Conservation (phyloP, 331 rosid genomes). For the Cydonia oblonga region DNA sequence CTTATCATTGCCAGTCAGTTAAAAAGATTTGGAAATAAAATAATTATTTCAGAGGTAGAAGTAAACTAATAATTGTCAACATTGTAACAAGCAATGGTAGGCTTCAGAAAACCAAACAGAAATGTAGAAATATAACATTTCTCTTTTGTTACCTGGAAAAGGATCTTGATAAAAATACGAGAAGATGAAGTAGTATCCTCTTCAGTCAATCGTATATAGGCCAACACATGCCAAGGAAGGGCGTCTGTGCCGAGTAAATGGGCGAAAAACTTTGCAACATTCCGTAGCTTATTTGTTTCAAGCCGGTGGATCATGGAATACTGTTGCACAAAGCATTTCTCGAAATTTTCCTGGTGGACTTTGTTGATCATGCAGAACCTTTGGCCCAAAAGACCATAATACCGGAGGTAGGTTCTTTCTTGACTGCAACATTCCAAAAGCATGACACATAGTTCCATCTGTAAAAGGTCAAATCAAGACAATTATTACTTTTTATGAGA, state of each 20-base stretch:
- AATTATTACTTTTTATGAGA: not conserved
- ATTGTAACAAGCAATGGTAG: not conserved
- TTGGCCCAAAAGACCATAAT: constrained; percentile 90
- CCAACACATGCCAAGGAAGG: constrained; percentile 80
- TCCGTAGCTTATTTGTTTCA: constrained; percentile 77
- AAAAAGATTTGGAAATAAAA: not conserved
- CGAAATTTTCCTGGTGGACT: constrained; percentile 84
- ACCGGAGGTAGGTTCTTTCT: constrained; percentile 88
- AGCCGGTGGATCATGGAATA: constrained; percentile 90
- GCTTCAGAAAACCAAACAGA: not conserved
- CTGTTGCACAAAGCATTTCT: constrained; percentile 88
- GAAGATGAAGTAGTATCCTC: constrained; percentile 93
- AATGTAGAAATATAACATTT: not conserved
- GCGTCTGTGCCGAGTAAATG: constrained; percentile 93
- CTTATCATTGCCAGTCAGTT: not conserved
- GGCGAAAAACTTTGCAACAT: constrained; percentile 80
- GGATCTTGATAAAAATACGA: constrained; percentile 79
- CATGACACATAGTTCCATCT: constrained; percentile 89
- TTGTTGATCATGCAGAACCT: constrained; percentile 87
- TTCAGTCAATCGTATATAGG: constrained; percentile 80
- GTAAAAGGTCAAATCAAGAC: constrained; percentile 16
- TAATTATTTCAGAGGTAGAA: not conserved
- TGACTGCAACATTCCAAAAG: constrained; percentile 97
- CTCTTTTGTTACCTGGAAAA: constrained; percentile 56
- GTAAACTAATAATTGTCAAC: not conserved